Evolutionary conservation across 1,284 basidiomycete genomes (phyloP).

Genomic region (Sphagnurus paluster): DNA sequence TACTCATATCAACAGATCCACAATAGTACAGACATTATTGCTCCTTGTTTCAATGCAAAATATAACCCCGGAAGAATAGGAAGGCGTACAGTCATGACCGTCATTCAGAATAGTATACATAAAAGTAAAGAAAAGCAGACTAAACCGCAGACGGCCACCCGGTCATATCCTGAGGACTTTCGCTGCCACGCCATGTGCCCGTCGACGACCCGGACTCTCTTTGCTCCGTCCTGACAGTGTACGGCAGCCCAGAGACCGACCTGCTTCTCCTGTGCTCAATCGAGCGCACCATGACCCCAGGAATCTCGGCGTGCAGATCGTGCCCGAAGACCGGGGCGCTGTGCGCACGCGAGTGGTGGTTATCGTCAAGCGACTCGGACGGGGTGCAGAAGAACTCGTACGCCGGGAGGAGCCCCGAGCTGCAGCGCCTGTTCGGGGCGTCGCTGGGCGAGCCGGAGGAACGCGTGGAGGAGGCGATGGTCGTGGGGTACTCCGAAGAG

Average conservation of each 20-base stretch:
- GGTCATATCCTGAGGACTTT: slow-evolving; percentile 8
- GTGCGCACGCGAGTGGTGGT: slow-evolving; percentile 12
- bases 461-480: slow-evolving; percentile 12
- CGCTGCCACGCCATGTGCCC: slow-evolving; percentile 11
- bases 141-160: slow-evolving; percentile 12
- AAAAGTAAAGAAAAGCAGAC: background rate
- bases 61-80: too few relatives aligned
- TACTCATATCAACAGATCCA: slow-evolving; percentile 1
- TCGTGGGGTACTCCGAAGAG: slow-evolving; percentile 29
- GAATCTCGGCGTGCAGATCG: background rate
- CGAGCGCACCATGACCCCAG: slow-evolving; percentile 13
- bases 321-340: slow-evolving; percentile 19
- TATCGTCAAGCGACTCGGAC: slow-evolving; percentile 10
- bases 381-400: slow-evolving; percentile 18
- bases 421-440: background rate
- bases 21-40: too few relatives aligned
- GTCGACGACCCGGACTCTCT: slow-evolving; percentile 15
- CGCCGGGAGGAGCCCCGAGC: slow-evolving; percentile 11
- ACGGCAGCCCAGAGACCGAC: slow-evolving; percentile 22
- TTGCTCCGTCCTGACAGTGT: slow-evolving; percentile 14
- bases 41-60: too few relatives aligned
- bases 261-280: slow-evolving; percentile 23
- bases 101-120: too few relatives aligned
- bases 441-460: slow-evolving; percentile 2
- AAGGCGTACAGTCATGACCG: too few relatives aligned